Conservation (phyloP, 768 basidiomycete species). For the Coprinopsis sp. region DNA sequence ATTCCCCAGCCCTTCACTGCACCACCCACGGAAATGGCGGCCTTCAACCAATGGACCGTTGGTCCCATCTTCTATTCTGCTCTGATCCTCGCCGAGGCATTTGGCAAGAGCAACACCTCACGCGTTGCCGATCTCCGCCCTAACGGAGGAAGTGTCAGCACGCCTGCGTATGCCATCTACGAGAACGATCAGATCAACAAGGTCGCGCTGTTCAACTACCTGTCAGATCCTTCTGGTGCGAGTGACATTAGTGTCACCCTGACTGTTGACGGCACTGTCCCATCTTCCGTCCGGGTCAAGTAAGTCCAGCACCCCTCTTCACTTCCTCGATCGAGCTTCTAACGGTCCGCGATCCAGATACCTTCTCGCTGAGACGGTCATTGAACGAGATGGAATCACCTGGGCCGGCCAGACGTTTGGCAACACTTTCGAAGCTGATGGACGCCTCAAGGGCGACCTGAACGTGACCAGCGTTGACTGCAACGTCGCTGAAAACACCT, state of each 20-base stretch:
- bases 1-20: constrained; percentile 45
- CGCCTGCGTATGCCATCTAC: constrained; percentile 71
- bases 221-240: constrained; percentile 54
- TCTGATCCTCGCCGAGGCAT: constrained; percentile 62
- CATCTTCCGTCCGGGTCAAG: constrained; percentile 45
- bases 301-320: constrained; percentile 55
- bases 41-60: constrained; percentile 67
- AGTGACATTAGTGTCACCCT: constrained; percentile 50
- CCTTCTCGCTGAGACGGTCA: constrained; percentile 49
- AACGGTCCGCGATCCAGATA: constrained; percentile 34
- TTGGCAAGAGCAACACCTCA: constrained; percentile 56
- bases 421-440: constrained; percentile 59
- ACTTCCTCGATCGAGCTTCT: constrained; percentile 27
- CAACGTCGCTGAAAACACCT: constrained; percentile 46
- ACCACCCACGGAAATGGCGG: constrained; percentile 53
- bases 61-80: constrained; percentile 75
- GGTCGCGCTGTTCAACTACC: constrained; percentile 69
- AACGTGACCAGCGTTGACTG: constrained; percentile 59
- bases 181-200: constrained; percentile 59
- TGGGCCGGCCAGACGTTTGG: constrained; percentile 80
- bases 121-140: constrained; percentile 62
- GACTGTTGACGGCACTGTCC: constrained; percentile 43
- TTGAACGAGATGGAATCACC: constrained; percentile 60
- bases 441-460: constrained; percentile 53
- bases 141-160: constrained; percentile 47